phyloP scores from a whole-genome alignment of 1,284 basidiomycete genomes.

The Moesziomyces parantarcticus region DNA sequence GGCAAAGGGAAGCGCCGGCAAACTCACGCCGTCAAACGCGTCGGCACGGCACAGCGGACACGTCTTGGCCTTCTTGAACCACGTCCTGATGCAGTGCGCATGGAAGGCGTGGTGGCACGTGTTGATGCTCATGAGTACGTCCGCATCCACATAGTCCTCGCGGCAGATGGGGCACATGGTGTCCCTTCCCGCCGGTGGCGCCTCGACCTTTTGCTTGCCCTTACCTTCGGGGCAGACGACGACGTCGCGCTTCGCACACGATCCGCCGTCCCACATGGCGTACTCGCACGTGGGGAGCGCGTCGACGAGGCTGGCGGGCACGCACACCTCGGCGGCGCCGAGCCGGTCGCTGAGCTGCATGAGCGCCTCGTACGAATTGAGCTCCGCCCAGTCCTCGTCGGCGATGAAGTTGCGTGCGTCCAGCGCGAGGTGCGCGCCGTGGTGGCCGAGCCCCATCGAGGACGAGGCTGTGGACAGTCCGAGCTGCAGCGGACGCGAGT shows the following conservation, averaged over 20 bases:
- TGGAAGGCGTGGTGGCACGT: slow-evolving; percentile 45
- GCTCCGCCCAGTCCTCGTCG: slow-evolving; percentile 43
- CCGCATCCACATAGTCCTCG: slow-evolving; percentile 39
- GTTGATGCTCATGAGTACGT: slow-evolving; percentile 41
- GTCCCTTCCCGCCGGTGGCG: slow-evolving; percentile 9
- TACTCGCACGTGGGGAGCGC: slow-evolving; percentile 41
- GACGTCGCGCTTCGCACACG: slow-evolving; percentile 13
- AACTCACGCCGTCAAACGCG: slow-evolving; percentile 29
- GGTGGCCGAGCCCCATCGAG: slow-evolving; percentile 8
- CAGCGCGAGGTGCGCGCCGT: slow-evolving; percentile 10
- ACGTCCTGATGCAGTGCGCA: slow-evolving; percentile 40
- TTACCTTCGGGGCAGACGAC: slow-evolving; percentile 22
- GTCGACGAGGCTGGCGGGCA: slow-evolving; percentile 34
- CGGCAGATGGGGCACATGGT: slow-evolving; percentile 47
- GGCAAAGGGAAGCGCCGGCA: slow-evolving; percentile 19
- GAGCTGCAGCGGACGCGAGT: slow-evolving; percentile 5
- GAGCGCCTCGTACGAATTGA: slow-evolving; percentile 40
- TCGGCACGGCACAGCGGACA: slow-evolving; percentile 42
- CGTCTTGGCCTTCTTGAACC: slow-evolving; percentile 45
- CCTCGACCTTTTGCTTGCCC: slow-evolving; percentile 32
- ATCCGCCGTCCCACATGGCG: slow-evolving; percentile 33
- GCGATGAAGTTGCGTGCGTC: slow-evolving; percentile 44
- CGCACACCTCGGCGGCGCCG: slow-evolving; percentile 25
- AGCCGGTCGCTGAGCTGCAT: slow-evolving; percentile 29
- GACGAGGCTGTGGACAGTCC: slow-evolving; percentile 21